Evolutionary conservation across 2,329 filamentous ascomycete species (phyloP), one percentile per base, ranked within the genome.

Genomic region (Periconia digitata): DNA sequence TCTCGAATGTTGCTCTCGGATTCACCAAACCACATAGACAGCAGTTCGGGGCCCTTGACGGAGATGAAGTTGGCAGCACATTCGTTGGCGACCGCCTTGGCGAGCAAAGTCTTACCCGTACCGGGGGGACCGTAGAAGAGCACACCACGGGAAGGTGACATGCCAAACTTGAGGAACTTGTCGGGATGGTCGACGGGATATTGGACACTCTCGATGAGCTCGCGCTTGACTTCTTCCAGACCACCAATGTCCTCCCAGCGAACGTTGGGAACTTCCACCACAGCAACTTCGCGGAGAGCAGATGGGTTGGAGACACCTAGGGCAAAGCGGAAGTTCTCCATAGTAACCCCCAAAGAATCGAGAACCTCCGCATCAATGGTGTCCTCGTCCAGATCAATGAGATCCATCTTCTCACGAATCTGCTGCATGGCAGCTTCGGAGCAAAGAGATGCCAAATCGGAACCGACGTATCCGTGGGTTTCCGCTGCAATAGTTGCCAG

Each of bases 21-120:
- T 79, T 99, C 94, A 86, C 94, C 94, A 71, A 99, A 99, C 94
- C 94, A 99, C 94, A 99, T 99, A 74, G 91, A 96, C 65, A 99
- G 85, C 67, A 99, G 82, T 75, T 99, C 94, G 49, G 94, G 95
- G 53, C 94, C 94, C 85, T 99, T 99, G 76, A 99, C 87, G 35
- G 94, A 99, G 72, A 99, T 97, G 79, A 99, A 99, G 81, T 99
- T 99, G 82, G 94, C 94, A 53, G 94, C 89, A 71, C 92, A 97
- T 80, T 99, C 94, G 77, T 97, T 99, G 77, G 94, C 94, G 60
- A 99, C 94, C 64, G 94, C 94, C 84, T 99, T 99, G 72, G 94
- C 94, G 79, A 99, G 88, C 80, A 99, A 85, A 54, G 94, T 99
- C 84, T 99, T 99, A 96, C 94, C 94, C 71, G 95, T 99, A 92